Conservation (phyloP, 1,139 yeast species). For the Yamadazyma conglobata region DNA sequence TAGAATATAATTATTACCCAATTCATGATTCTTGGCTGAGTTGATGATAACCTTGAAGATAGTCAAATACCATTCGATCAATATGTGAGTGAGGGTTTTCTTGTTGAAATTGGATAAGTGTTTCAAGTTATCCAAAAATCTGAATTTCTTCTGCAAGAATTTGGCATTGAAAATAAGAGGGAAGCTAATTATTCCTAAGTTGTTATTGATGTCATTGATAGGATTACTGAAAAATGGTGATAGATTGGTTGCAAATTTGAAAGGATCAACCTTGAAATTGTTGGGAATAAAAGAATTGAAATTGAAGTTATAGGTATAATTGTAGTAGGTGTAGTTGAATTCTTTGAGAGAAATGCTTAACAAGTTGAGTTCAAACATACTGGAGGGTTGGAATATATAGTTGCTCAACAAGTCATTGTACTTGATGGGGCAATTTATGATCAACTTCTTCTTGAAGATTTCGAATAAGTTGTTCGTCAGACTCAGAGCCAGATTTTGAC, state of each 20-base stretch:
- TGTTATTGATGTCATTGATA: slow-evolving; percentile 34
- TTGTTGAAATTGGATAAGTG: slow-evolving; percentile 7
- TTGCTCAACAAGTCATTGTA: slow-evolving; percentile 43
- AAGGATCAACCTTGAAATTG: slow-evolving; percentile 13
- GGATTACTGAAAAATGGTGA: slow-evolving; percentile 22
- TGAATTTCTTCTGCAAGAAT: slow-evolving; percentile 18
- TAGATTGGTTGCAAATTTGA: slow-evolving; percentile 13
- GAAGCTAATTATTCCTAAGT: slow-evolving; percentile 41
- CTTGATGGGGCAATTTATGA: slow-evolving; percentile 42
- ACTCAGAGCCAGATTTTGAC: not conserved
- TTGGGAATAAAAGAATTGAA: slow-evolving; percentile 8
- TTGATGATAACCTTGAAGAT: slow-evolving; percentile 31
- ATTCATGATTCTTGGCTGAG: slow-evolving; percentile 18
- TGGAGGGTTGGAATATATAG: slow-evolving; percentile 37
- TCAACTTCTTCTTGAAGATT: slow-evolving; percentile 40
- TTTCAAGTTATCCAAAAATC: slow-evolving; percentile 6
- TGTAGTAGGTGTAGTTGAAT: slow-evolving; percentile 21
- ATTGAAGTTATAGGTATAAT: slow-evolving; percentile 12
- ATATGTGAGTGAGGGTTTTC: slow-evolving; percentile 19
- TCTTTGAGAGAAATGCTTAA: slow-evolving; percentile 40
- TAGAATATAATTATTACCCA: slow-evolving; percentile 26
- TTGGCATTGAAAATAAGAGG: slow-evolving; percentile 40
- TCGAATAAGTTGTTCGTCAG: slow-evolving; percentile 21
- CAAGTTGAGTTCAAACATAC: slow-evolving; percentile 38
- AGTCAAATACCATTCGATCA: slow-evolving; percentile 41